A percentile compares a stretch with the other conserved stretches of the same genome.
These are phyloP conservation scores for Dittrichia graveolens DNA, from an alignment of 129 eudicot species.

Conservation along the genomic window DNA sequence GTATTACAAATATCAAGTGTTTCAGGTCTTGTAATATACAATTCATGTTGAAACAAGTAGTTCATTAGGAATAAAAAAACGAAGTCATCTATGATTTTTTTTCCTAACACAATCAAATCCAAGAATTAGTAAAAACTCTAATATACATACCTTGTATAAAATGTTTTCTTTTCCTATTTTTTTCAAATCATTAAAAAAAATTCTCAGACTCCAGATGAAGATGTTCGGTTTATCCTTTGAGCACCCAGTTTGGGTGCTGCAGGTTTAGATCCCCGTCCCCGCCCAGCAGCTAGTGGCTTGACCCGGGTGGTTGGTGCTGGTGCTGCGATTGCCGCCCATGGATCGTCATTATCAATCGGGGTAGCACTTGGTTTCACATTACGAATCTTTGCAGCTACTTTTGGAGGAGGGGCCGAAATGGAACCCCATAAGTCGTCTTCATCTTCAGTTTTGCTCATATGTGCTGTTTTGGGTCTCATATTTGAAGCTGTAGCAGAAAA, in stretches of 20 bases:
- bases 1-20: too few species aligned
- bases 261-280: constrained; percentile 68
- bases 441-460: constrained; percentile 55
- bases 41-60: too few species aligned
- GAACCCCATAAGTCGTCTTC: constrained; percentile 82
- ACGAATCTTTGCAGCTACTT: constrained; percentile 40
- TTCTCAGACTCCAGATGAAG: constrained; percentile 50
- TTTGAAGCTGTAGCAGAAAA: constrained; percentile 43
- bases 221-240: constrained; percentile 82
- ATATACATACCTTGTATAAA: constrained; percentile 22
- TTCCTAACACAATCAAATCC: constrained; percentile 12
- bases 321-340: constrained; percentile 94
- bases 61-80: too few species aligned
- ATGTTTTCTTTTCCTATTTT: constrained; percentile 6
- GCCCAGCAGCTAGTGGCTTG: constrained; percentile 62
- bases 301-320: constrained; percentile 80
- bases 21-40: too few species aligned
- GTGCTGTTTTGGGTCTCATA: constrained; percentile 48
- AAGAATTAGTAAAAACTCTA: constrained; percentile 24
- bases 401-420: constrained; percentile 69
- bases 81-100: too few species aligned
- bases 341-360: constrained; percentile 56
- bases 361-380: constrained; percentile 35
- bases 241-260: constrained; percentile 77
- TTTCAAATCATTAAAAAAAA: background rate